A percentile compares a stretch with the other conserved stretches of the same genome.
phyloP scores from a whole-genome alignment of 139 green algal species.

The Deuterostichococcus epilithicus region DNA sequence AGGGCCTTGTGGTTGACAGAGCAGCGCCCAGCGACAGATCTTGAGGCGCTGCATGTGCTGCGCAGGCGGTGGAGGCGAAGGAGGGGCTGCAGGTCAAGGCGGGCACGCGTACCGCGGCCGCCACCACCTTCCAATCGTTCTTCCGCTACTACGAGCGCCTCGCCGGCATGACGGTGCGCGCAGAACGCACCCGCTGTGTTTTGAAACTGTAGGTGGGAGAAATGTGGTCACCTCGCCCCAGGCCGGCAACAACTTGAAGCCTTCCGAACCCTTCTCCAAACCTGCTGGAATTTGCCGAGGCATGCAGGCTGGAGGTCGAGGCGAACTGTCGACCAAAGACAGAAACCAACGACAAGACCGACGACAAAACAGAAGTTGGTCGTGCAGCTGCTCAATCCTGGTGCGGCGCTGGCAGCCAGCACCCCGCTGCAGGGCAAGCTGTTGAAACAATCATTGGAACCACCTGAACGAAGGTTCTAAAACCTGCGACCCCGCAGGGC shows the following conservation, averaged over 20 bases:
- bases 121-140: conserved; percentile 67
- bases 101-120: conserved; percentile 22
- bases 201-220: no score
- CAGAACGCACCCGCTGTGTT: no score
- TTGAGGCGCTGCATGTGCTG: neutral
- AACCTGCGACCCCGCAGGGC: conserved; percentile 26
- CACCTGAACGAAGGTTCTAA: no score
- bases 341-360: no score
- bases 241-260: conserved; percentile 10
- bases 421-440: no score
- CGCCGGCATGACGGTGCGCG: conserved; percentile 66
- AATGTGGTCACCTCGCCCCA: no score
- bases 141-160: conserved; percentile 67
- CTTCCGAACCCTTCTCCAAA: neutral
- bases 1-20: no score
- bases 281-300: conserved; percentile 53
- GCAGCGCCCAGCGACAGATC: no score
- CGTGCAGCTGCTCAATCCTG: no score
- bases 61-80: conserved; percentile 70
- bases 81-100: conserved; percentile 40
- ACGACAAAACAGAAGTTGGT: no score
- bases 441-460: no score
- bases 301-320: conserved; percentile 38
- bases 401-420: no score
- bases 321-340: neutral